These are phyloP conservation scores for Pythium chondricola DNA, from an alignment of 352 stramenopile genomes.

Conservation along the genomic window DNA sequence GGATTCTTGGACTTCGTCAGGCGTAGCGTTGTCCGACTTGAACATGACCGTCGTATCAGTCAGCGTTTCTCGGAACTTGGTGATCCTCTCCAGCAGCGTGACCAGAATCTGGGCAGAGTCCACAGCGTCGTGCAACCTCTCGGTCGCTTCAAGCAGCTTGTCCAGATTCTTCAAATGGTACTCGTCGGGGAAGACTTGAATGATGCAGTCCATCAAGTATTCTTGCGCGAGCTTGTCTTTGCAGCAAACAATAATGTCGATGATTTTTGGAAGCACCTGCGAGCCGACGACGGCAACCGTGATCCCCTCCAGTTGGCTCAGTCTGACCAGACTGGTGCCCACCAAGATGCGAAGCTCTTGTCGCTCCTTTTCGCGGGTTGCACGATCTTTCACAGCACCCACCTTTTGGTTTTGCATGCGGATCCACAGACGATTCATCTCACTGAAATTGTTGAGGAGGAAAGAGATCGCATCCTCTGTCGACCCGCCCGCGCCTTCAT, in stretches of 20 bases:
- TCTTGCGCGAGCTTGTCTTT: conserved; percentile 96
- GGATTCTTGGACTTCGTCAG: conserved; percentile 11
- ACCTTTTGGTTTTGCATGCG: conserved; percentile 92
- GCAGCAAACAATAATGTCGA: conserved; percentile 94
- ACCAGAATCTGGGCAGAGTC: conserved; percentile 89
- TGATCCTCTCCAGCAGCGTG: conserved; percentile 91
- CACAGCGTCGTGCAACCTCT: conserved; percentile 87
- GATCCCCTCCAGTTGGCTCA: conserved; percentile 95
- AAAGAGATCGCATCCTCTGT: conserved; percentile 93
- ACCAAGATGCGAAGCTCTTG: conserved; percentile 97
- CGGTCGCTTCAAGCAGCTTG: conserved; percentile 81
- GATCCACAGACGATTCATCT: conserved; percentile 99
- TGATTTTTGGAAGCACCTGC: conserved; percentile 84
- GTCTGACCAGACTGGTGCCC: conserved; percentile 94
- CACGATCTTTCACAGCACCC: conserved; percentile 63
- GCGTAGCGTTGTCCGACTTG: conserved; percentile 7
- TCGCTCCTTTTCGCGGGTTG: conserved; percentile 71
- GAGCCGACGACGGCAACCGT: conserved; percentile 87
- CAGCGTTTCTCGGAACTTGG: conserved; percentile 70
- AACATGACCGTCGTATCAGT: conserved; percentile 12
- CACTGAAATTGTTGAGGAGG: conserved; percentile 95
- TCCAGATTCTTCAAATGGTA: conserved; percentile 96
- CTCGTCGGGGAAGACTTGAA: conserved; percentile 97
- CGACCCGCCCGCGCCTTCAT: conserved; percentile 63
- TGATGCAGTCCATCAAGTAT: conserved; percentile 98